Conservation (phyloP, 148 eudicot species). For the Limonium bicolor region DNA sequence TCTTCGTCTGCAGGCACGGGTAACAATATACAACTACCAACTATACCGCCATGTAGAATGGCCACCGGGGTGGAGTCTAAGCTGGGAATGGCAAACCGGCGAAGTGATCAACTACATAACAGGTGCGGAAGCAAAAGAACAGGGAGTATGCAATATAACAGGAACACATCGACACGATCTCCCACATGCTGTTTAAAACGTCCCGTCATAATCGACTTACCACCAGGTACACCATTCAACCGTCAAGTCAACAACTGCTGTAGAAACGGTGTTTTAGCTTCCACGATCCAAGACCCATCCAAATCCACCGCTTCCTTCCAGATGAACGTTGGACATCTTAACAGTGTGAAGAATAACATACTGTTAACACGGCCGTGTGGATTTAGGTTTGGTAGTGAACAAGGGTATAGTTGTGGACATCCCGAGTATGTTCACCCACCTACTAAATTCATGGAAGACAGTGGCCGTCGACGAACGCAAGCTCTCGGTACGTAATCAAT, state of each 20-base stretch:
- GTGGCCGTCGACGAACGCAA: conserved; percentile 60
- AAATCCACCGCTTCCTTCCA: conserved; percentile 32
- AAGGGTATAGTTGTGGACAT: conserved; percentile 69
- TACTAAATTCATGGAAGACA: conserved; percentile 41
- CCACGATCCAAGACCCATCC: conserved; percentile 33
- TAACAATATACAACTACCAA: conserved; percentile 54
- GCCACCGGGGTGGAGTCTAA: conserved; percentile 69
- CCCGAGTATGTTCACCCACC: conserved; percentile 26
- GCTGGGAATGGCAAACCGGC: conserved; percentile 48
- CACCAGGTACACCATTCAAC: conserved; percentile 35
- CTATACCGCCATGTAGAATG: conserved; percentile 51
- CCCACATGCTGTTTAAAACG: conserved; percentile 61
- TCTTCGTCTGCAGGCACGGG: conserved; percentile 39
- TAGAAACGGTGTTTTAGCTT: conserved; percentile 48
- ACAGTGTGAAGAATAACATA: too few relatives aligned
- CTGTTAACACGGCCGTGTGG: conserved; percentile 16
- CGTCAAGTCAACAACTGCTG: conserved; percentile 58
- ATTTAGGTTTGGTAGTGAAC: conserved; percentile 38
- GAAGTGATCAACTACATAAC: conserved; percentile 55
- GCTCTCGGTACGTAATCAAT: conserved; percentile 40
- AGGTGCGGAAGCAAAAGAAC: conserved; percentile 75
- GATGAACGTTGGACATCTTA: conserved; percentile 32
- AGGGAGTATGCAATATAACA: conserved; percentile 48
- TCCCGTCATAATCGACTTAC: conserved; percentile 58
- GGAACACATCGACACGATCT: conserved; percentile 18